Percentiles rank a stretch among this genome's conserved stretches.
Evolutionary conservation across 1,284 basidiomycete genomes (phyloP).

Genomic region (Cryptococcus jaspeensis): DNA sequence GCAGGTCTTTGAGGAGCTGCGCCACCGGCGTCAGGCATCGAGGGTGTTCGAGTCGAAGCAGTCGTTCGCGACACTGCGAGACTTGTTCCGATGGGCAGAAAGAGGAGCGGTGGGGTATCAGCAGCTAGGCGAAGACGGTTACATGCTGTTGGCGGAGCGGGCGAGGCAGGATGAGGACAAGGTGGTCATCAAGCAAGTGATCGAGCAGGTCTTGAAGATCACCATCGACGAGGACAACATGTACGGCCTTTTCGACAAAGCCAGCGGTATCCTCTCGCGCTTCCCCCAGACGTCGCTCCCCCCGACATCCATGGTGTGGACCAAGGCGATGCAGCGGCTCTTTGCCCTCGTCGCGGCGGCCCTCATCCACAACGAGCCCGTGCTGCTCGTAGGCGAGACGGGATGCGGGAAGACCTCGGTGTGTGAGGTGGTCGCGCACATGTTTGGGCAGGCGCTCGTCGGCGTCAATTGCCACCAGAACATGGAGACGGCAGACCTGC

Average conservation of each 20-base stretch:
- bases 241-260: conserved; percentile 62
- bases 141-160: conserved; percentile 95
- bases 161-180: conserved; percentile 83
- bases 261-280: conserved; percentile 49
- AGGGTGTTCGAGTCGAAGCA: conserved; percentile 98
- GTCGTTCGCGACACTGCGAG: conserved; percentile 93
- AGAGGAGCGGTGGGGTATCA: conserved; percentile 85
- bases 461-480: conserved; percentile 97
- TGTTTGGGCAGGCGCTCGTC: conserved; percentile 64
- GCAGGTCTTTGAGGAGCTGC: conserved; percentile 86
- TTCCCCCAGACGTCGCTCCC: conserved; percentile 32
- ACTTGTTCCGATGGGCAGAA: conserved; percentile 96
- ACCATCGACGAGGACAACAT: conserved; percentile 69
- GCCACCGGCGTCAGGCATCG: conserved; percentile 83
- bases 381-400: conserved; percentile 96
- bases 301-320: conserved; percentile 71
- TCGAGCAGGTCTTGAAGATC: conserved; percentile 88
- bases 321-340: conserved; percentile 84
- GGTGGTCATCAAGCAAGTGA: conserved; percentile 82
- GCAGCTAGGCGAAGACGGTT: conserved; percentile 92
- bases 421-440: conserved; percentile 82
- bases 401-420: conserved; percentile 97
- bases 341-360: conserved; percentile 81
- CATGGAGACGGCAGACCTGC: conserved; percentile 97
- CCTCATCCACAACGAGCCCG: conserved; percentile 86